A percentile compares a stretch with the other conserved stretches of the same genome.
Conservation (phyloP, 352 stramenopile genomes). For the Phytopythium ostracodes region DNA sequence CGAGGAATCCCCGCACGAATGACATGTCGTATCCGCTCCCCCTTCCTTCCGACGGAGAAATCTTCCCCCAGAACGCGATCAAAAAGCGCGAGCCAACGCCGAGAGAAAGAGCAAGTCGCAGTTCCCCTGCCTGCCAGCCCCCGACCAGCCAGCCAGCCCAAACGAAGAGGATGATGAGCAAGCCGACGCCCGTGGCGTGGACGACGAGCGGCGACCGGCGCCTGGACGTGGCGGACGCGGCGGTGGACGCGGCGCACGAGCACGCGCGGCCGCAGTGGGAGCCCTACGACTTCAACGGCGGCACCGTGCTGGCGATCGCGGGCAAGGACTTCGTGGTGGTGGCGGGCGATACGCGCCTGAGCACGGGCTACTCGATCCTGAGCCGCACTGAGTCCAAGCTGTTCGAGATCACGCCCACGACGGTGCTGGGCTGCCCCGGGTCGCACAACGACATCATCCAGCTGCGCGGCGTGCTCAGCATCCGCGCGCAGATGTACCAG, state of each 20-base stretch:
- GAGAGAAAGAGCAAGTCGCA: no score
- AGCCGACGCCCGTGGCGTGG: conserved; percentile 58
- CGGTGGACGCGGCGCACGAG: conserved; percentile 25
- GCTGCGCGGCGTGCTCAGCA: conserved; percentile 72
- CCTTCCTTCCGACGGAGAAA: background rate
- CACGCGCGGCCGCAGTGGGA: conserved; percentile 61
- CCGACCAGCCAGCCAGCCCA: no score
- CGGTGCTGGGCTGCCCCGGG: conserved; percentile 69
- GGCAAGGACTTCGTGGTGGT: conserved; percentile 96
- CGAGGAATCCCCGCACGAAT: background rate
- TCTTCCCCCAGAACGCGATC: conserved; percentile 4
- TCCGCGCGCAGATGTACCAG: conserved; percentile 85
- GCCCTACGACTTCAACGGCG: conserved; percentile 86
- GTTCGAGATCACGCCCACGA: conserved; percentile 62
- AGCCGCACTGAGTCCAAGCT: conserved; percentile 94
- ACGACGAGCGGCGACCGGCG: conserved; percentile 52
- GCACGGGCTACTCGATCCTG: conserved; percentile 96
- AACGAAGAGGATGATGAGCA: conserved; percentile 13
- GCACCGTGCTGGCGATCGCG: conserved; percentile 90
- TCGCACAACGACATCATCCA: conserved; percentile 88
- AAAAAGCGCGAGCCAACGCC: background rate
- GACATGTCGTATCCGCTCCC: background rate
- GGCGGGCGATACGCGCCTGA: conserved; percentile 95
- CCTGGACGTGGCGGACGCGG: conserved; percentile 28
- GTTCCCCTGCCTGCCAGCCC: no score